phyloP scores from a whole-genome alignment of 805 yeast genomes.

The Wickerhamiella bombiphila region DNA sequence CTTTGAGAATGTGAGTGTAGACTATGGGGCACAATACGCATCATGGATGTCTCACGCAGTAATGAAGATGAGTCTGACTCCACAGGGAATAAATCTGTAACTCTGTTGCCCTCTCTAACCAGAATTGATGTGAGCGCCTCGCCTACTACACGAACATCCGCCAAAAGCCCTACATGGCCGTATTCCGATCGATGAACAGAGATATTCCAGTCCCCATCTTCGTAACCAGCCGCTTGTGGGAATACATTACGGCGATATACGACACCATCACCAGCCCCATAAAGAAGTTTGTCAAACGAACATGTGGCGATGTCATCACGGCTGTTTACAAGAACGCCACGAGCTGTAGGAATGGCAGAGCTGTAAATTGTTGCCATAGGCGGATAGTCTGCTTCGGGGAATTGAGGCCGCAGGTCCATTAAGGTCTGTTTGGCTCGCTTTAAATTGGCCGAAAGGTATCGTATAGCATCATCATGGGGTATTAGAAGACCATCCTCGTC shows the following conservation, averaged over 20 bases:
- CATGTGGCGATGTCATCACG: constrained; percentile 53
- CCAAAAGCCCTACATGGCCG: constrained; percentile 71
- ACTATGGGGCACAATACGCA: too few species aligned
- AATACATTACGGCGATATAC: constrained; percentile 68
- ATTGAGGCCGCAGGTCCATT: constrained; percentile 28
- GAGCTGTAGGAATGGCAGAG: constrained; percentile 66
- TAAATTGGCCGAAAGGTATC: constrained; percentile 50
- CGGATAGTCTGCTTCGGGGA: constrained; percentile 41
- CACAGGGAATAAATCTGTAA: not conserved
- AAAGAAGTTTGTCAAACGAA: constrained; percentile 57
- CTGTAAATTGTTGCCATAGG: constrained; percentile 78
- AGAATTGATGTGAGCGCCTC: constrained; percentile 51
- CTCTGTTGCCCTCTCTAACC: constrained; percentile 32
- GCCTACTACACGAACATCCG: constrained; percentile 60
- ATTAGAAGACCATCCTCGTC: constrained; percentile 8
- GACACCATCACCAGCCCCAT: constrained; percentile 91
- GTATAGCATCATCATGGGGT: constrained; percentile 38
- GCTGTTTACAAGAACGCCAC: constrained; percentile 58
- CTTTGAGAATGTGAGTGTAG: too few species aligned
- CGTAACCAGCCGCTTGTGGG: constrained; percentile 65
- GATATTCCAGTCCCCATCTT: constrained; percentile 28
- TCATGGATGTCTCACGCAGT: too few species aligned
- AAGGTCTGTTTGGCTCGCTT: constrained; percentile 43
- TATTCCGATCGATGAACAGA: constrained; percentile 48
- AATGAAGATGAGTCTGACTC: not conserved